Evolutionary conservation across 345 rosid species (phyloP), one percentile per base, ranked within the genome.

Genomic region (Turnera subulata): DNA sequence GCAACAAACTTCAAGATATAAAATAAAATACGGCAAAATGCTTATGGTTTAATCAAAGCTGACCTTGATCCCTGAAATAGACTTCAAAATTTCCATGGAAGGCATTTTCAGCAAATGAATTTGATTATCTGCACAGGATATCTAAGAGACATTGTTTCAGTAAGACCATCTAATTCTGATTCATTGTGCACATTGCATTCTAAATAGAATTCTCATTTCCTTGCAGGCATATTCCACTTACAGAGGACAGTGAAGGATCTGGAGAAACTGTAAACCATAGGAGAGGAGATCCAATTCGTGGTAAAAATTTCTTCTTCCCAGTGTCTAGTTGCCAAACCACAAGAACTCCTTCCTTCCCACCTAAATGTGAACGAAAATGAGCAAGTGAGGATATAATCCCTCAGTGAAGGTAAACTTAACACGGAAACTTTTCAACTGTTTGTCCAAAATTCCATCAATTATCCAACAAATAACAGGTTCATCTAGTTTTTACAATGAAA

Each of bases 251-350:
- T 15, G 88, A 74, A 46, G 96, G 92, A 70, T 87, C 95, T 11
- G 87, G 88, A 56, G 97, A 93, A 64, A 73, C 76, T 23, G 73
- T 74, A 67, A 75, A 87, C 71, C 78, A 84, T 55, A 84, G 53
- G 58, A 93, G 85, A 48, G 99, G 96, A 67, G 97, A 87, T 21
- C 99, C 97, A 22, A 93, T 85, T 52, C 99, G 78, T 19, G 99
- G 99, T 65, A 93, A 70, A 56, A 82, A 93, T 33, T 87, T 93
- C 84, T 93, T 89, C 83, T 85, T 89, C 74, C 99, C 96, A 0
- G 97, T 82, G 68, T 93, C 97, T 58, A 93, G 62, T 67, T 85
- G 97, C 97, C 99, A 93, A 65, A 89, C 97, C 35, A 93, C 99
- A 58, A 93, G 88, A 47, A 89, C 99, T 26, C 99, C 99, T 84